Evolutionary conservation across 2,329 filamentous ascomycete species (phyloP).

Genomic region (Diplodia corticola): DNA sequence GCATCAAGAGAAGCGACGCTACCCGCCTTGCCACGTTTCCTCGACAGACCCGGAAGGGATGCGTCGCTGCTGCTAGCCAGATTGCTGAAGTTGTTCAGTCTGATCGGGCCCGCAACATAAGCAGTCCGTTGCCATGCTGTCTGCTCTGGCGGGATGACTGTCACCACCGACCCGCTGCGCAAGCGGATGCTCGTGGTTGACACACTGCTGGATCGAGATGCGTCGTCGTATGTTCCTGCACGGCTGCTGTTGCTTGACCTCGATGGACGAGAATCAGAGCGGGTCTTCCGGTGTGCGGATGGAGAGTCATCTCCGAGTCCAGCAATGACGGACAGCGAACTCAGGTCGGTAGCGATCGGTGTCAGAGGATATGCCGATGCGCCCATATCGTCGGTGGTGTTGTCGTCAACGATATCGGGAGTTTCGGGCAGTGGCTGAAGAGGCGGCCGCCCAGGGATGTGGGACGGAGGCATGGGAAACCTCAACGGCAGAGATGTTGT

Average conservation of each 20-base stretch:
- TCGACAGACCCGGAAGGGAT: background rate
- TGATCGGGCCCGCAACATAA: slow-evolving; percentile 47
- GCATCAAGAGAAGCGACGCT: slow-evolving; percentile 15
- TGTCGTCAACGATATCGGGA: slow-evolving; percentile 21
- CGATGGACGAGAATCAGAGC: background rate
- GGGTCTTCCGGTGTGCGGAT: background rate
- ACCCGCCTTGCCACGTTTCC: background rate
- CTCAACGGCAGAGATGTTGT: slow-evolving; percentile 20
- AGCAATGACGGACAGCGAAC: slow-evolving; percentile 2
- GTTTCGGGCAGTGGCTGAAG: slow-evolving; percentile 19
- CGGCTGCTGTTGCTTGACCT: background rate
- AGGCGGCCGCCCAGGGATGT: background rate
- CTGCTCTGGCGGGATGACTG: slow-evolving; percentile 36
- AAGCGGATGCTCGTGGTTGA: slow-evolving; percentile 25
- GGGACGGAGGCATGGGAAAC: slow-evolving; percentile 1
- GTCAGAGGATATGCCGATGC: slow-evolving; percentile 25
- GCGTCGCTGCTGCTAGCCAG: background rate
- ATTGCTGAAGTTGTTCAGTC: slow-evolving; percentile 33
- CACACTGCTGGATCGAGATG: slow-evolving; percentile 12
- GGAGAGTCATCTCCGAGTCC: slow-evolving; percentile 13
- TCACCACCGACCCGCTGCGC: slow-evolving; percentile 37
- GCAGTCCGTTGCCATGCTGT: slow-evolving; percentile 37
- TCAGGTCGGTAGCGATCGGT: slow-evolving; percentile 24
- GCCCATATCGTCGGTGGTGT: background rate
- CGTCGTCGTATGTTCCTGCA: background rate